Percentiles rank a stretch among this genome's conserved stretches.
These are phyloP conservation scores for Crepidotus variabilis DNA, from an alignment of 768 basidiomycete species.

Conservation along the genomic window DNA sequence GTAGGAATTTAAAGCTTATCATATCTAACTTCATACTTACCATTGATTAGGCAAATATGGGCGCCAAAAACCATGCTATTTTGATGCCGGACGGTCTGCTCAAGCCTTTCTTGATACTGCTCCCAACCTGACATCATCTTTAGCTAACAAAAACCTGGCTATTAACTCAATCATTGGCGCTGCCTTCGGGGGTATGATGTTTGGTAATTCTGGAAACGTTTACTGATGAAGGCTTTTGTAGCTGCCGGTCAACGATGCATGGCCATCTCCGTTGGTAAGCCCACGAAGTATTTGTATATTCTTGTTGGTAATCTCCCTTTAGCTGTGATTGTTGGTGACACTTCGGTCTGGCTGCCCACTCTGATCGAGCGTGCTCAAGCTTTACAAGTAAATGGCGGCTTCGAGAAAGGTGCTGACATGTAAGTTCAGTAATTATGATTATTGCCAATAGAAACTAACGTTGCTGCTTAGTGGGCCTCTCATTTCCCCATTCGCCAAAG, in stretches of 20 bases:
- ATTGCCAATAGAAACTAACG: neutral
- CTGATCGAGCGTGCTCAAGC: constrained; percentile 76
- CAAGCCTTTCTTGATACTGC: neutral
- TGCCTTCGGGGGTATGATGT: constrained; percentile 75
- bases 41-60: constrained; percentile 50
- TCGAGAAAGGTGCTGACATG: constrained; percentile 86
- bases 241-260: constrained; percentile 98
- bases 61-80: constrained; percentile 96
- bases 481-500: constrained; percentile 80
- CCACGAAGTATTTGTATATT: neutral
- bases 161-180: constrained; percentile 92
- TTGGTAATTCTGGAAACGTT: neutral
- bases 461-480: constrained; percentile 56
- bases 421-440: constrained; percentile 20
- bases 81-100: constrained; percentile 87
- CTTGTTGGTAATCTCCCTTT: constrained; percentile 1
- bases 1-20: constrained; percentile 24
- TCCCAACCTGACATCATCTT: neutral
- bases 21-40: neutral
- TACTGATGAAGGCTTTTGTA: constrained; percentile 20
- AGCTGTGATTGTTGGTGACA: constrained; percentile 82
- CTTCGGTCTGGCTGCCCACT: constrained; percentile 80
- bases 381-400: constrained; percentile 86
- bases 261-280: constrained; percentile 87
- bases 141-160: constrained; percentile 89